Evolutionary conservation across 2,329 filamentous ascomycete species (phyloP).

Genomic region (Coniochaeta sp.): DNA sequence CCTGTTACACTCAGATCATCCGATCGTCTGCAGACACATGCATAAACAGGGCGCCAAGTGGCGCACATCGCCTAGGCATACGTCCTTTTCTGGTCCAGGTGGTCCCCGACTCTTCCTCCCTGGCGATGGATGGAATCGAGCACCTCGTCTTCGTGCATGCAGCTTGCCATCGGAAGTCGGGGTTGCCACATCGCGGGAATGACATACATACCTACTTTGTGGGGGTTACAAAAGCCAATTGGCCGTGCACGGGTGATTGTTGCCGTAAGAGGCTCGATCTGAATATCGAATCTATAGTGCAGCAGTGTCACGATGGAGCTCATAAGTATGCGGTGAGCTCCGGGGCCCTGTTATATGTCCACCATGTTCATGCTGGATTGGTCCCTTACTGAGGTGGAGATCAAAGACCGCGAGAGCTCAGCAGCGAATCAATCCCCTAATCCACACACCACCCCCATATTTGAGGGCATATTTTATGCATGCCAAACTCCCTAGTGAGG

Average conservation of each 20-base stretch:
- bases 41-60: neutral
- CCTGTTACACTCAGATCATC: neutral
- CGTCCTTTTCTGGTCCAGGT: neutral
- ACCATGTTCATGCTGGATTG: neutral
- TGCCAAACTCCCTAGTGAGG: neutral
- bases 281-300: neutral
- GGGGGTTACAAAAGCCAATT: neutral
- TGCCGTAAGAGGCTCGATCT: neutral
- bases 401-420: neutral
- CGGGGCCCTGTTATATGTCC: neutral
- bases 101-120: neutral
- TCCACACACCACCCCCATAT: neutral
- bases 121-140: neutral
- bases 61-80: neutral
- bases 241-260: neutral
- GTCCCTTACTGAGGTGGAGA: neutral
- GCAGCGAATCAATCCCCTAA: conserved; percentile 1
- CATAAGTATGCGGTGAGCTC: neutral
- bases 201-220: neutral
- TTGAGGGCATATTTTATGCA: conserved; percentile 2
- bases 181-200: no score
- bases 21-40: neutral
- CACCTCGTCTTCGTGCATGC: no score
- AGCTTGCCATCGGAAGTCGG: no score
- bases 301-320: neutral